Conservation (phyloP, 176 grass and related monocot genomes). For the Triticum turgidum region DNA sequence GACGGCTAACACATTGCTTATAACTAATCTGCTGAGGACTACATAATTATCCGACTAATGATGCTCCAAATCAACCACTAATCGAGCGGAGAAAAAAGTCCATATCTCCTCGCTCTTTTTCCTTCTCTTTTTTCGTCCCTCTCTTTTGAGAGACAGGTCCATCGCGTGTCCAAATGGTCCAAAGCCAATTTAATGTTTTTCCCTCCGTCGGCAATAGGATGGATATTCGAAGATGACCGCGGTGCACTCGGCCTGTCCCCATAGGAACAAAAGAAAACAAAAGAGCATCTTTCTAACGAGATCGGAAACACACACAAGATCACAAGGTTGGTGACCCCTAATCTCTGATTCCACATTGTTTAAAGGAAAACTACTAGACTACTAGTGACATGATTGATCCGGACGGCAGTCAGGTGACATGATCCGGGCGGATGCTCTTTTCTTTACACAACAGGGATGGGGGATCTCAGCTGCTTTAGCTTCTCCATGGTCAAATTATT, state of each 20-base stretch:
- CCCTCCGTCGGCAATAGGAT: no score
- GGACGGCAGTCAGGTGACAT: neutral
- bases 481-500: slow-evolving; percentile 29
- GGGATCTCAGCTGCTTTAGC: neutral
- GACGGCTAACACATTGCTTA: neutral
- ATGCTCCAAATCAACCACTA: neutral
- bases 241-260: neutral
- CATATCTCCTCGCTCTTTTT: neutral
- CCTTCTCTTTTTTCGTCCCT: no score
- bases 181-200: neutral
- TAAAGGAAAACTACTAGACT: no score
- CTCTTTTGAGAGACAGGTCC: neutral
- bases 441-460: neutral
- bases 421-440: neutral
- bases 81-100: neutral
- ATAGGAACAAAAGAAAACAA: neutral
- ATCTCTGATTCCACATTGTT: neutral
- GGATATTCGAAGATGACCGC: no score
- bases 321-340: neutral
- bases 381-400: no score
- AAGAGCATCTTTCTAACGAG: neutral
- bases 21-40: neutral
- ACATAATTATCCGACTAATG: neutral
- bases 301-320: neutral
- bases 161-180: neutral